Conservation (phyloP, 2,329 filamentous ascomycete genomes). For the Arthroderma uncinatum region DNA sequence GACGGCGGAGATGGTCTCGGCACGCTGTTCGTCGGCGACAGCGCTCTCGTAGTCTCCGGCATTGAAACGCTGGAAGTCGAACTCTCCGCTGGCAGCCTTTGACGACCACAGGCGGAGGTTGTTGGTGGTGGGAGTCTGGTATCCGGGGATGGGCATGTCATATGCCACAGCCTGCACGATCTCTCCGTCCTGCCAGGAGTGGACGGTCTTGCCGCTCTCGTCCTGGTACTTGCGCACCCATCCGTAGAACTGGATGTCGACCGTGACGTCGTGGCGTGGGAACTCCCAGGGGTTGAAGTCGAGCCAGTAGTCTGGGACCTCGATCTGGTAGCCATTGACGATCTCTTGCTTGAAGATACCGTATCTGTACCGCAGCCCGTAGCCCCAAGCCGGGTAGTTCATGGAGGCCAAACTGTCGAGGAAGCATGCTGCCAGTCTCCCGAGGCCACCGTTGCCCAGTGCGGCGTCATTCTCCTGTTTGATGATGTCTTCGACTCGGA, state of each 20-base stretch:
- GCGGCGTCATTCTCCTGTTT: constrained; percentile 92
- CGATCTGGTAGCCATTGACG: constrained; percentile 92
- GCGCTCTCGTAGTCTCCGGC: constrained; percentile 95
- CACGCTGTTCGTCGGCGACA: constrained; percentile 92
- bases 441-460: constrained; percentile 88
- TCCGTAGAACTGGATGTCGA: constrained; percentile 96
- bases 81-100: constrained; percentile 92
- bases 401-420: constrained; percentile 89
- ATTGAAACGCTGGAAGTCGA: constrained; percentile 99
- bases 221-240: constrained; percentile 64
- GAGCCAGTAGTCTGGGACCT: constrained; percentile 97
- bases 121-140: constrained; percentile 81
- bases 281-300: constrained; percentile 99
- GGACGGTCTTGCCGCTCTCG: constrained; percentile 60
- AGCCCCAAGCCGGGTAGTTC: constrained; percentile 95
- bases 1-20: constrained; percentile 97
- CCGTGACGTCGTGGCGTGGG: constrained; percentile 83
- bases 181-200: constrained; percentile 85
- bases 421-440: constrained; percentile 90
- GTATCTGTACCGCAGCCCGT: constrained; percentile 88
- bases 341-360: constrained; percentile 99
- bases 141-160: constrained; percentile 86
- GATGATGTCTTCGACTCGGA: constrained; percentile 93
- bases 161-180: constrained; percentile 86
- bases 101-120: constrained; percentile 96